These are phyloP conservation scores for Cordyceps farinosa DNA, from an alignment of 2,329 filamentous ascomycete genomes.

Conservation along the genomic window DNA sequence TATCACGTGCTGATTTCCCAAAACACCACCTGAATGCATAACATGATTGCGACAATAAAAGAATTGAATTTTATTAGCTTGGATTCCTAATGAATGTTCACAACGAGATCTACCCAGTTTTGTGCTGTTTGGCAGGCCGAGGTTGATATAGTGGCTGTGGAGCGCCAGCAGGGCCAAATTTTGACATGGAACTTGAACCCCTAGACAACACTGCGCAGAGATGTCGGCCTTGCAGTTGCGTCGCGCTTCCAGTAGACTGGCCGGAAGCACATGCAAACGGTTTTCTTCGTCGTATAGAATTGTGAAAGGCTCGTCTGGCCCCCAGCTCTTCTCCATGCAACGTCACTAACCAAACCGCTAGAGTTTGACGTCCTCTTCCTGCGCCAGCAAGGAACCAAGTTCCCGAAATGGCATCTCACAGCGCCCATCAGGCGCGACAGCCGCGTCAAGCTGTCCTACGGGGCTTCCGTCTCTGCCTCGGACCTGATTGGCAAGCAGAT, in stretches of 20 bases:
- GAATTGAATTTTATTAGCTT: too few relatives aligned
- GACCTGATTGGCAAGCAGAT: conserved; percentile 62
- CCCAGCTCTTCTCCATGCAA: background rate
- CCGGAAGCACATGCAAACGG: background rate
- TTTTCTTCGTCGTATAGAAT: conserved; percentile 7
- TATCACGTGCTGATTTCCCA: background rate
- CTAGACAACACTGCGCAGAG: background rate
- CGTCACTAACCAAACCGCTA: conserved; percentile 19
- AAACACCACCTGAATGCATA: background rate
- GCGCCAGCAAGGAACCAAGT: conserved; percentile 35
- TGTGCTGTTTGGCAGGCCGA: background rate
- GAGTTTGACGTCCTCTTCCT: conserved; percentile 41
- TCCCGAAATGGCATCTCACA: conserved; percentile 38
- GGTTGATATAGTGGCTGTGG: background rate
- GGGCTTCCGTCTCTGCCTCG: conserved; percentile 45
- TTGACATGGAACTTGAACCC: background rate
- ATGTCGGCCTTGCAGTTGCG: background rate
- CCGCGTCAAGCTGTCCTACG: conserved; percentile 39
- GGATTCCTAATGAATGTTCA: background rate
- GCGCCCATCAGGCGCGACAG: conserved; percentile 31
- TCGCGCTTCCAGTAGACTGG: background rate
- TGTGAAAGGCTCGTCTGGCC: conserved; percentile 23
- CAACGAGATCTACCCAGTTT: background rate
- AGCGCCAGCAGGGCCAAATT: background rate
- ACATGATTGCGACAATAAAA: background rate